Conservation (phyloP, 352 stramenopile genomes). For the Globisporangium spiculum region DNA sequence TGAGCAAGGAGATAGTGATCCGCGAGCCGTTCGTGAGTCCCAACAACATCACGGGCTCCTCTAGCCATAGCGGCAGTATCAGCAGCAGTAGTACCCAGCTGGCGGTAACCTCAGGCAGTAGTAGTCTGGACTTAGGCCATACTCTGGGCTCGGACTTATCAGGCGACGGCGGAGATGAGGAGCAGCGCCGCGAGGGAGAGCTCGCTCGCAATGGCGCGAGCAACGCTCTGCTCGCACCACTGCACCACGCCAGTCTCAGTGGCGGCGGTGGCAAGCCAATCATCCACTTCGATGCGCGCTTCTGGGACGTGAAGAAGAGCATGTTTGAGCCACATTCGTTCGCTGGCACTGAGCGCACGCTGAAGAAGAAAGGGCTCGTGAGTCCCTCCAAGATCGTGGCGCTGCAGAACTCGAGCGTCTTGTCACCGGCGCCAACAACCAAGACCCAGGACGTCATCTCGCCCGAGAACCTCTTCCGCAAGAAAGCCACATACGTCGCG, state of each 20-base stretch:
- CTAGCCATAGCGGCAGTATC: not conserved
- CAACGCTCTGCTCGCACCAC: constrained; percentile 6
- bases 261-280: constrained; percentile 14
- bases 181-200: constrained; percentile 12
- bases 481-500: constrained; percentile 61
- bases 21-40: constrained; percentile 41
- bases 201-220: constrained; percentile 1
- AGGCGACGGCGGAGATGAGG: constrained; percentile 24
- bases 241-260: not conserved
- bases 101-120: not conserved
- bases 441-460: constrained; percentile 60
- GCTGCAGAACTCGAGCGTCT: constrained; percentile 47
- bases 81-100: not conserved
- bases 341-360: constrained; percentile 21
- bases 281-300: constrained; percentile 52
- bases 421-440: constrained; percentile 22
- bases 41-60: constrained; percentile 20
- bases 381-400: constrained; percentile 41
- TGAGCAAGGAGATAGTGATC: constrained; percentile 65
- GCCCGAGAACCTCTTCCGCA: constrained; percentile 56
- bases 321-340: constrained; percentile 37
- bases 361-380: constrained; percentile 40
- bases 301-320: constrained; percentile 71
- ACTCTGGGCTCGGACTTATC: not conserved
- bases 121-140: not conserved